These are phyloP conservation scores for Pythium graminicola DNA, from an alignment of 352 stramenopile species.

Conservation along the genomic window DNA sequence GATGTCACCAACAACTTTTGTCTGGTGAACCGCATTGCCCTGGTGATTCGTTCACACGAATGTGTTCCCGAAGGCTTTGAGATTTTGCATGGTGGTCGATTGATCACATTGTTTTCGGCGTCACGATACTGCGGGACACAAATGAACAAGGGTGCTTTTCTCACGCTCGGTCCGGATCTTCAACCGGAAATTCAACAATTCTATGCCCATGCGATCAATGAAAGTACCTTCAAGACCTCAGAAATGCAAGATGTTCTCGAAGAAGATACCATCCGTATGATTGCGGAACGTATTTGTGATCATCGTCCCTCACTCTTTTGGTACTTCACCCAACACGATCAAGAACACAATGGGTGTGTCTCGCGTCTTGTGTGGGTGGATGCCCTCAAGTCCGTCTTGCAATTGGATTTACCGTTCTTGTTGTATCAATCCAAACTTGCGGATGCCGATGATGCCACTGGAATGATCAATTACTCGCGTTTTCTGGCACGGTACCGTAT, in stretches of 20 bases:
- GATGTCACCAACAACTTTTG: constrained; percentile 94
- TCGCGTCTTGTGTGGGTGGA: constrained; percentile 87
- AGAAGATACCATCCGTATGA: constrained; percentile 89
- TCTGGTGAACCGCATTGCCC: constrained; percentile 87
- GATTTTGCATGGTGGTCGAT: constrained; percentile 78
- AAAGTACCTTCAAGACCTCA: constrained; percentile 66
- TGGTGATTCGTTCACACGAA: constrained; percentile 93
- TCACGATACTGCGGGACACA: constrained; percentile 90
- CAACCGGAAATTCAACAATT: constrained; percentile 94
- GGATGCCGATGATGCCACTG: constrained; percentile 68
- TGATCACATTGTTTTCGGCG: constrained; percentile 91
- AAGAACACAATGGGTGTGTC: constrained; percentile 82
- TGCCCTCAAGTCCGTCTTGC: constrained; percentile 86
- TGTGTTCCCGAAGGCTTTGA: constrained; percentile 91
- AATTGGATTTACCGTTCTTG: constrained; percentile 88
- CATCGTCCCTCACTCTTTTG: constrained; percentile 90
- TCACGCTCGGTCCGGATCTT: constrained; percentile 86
- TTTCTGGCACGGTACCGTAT: constrained; percentile 93
- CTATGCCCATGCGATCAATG: constrained; percentile 84
- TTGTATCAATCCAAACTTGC: constrained; percentile 86
- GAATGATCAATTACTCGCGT: constrained; percentile 89
- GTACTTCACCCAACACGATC: constrained; percentile 92
- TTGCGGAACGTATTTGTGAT: constrained; percentile 90
- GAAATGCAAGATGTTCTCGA: constrained; percentile 79
- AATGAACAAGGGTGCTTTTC: constrained; percentile 91